These are phyloP conservation scores for Eurotiales sp. DNA, from an alignment of 2,329 filamentous ascomycete species.

Conservation along the genomic window DNA sequence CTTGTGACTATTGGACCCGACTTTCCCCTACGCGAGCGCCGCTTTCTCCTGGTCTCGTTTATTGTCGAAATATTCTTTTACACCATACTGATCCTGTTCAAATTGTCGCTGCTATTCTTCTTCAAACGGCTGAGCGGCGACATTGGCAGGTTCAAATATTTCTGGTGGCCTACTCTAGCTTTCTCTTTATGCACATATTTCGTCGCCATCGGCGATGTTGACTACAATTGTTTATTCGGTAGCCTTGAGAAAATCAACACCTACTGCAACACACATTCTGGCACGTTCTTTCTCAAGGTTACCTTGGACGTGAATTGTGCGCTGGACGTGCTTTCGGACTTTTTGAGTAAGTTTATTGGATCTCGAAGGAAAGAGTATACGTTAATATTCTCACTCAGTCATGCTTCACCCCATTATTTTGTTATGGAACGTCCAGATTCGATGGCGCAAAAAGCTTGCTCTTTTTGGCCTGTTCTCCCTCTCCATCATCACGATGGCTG, in stretches of 20 bases:
- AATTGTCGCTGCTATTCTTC: background rate
- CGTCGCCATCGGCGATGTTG: background rate
- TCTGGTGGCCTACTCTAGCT: background rate
- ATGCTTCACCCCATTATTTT: constrained; percentile 1
- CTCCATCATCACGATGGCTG: background rate
- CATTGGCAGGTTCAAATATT: background rate
- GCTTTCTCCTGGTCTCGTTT: background rate
- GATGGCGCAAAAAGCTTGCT: background rate
- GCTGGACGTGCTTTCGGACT: background rate
- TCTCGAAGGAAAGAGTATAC: background rate
- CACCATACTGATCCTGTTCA: background rate
- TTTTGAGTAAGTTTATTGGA: background rate
- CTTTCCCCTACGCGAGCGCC: background rate
- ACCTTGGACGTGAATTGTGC: background rate
- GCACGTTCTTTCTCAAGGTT: background rate
- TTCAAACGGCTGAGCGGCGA: background rate
- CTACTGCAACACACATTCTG: background rate
- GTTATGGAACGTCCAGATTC: background rate
- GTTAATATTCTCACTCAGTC: background rate
- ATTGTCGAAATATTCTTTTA: background rate
- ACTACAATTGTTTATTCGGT: background rate
- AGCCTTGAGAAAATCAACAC: background rate
- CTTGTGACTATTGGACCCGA: background rate
- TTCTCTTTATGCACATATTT: background rate
- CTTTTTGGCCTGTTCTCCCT: constrained; percentile 4